Conservation (phyloP, 306 rosid species). For the Arachis hypogaea region DNA sequence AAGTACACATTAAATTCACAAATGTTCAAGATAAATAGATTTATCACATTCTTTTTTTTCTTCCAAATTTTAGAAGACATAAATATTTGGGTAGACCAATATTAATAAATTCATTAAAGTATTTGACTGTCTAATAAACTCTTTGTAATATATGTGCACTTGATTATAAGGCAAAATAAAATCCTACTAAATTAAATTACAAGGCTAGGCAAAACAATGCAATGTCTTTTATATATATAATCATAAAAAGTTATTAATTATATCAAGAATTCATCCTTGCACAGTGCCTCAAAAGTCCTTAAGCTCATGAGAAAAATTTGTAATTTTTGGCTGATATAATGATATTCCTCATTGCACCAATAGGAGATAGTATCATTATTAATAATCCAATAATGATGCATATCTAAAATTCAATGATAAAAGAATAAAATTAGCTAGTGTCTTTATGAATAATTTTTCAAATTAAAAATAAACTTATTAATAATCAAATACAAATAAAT, state of each 20-base stretch:
- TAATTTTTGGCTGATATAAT: conserved; percentile 54
- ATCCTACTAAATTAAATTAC: not conserved
- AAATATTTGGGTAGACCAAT: no score
- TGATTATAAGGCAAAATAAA: not conserved
- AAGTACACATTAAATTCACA: no score
- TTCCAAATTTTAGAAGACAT: no score
- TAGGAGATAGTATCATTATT: conserved; percentile 74
- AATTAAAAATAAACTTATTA: not conserved
- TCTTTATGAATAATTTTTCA: not conserved
- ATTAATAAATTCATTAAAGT: no score
- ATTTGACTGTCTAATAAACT: not conserved
- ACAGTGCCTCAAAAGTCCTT: no score
- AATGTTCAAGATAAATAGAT: no score
- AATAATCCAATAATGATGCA: conserved; percentile 62
- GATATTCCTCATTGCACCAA: conserved; percentile 71
- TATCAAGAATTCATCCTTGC: no score
- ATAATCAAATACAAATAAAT: not conserved
- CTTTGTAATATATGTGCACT: not conserved
- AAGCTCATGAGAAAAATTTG: conserved; percentile 69
- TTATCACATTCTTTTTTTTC: no score
- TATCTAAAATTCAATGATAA: conserved; percentile 36
- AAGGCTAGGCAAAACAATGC: not conserved
- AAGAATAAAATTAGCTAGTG: conserved; percentile 12
- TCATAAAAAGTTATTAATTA: no score
- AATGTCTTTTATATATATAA: no score